phyloP scores from a whole-genome alignment of 805 yeast genomes.

The Candida broadrunensis region DNA sequence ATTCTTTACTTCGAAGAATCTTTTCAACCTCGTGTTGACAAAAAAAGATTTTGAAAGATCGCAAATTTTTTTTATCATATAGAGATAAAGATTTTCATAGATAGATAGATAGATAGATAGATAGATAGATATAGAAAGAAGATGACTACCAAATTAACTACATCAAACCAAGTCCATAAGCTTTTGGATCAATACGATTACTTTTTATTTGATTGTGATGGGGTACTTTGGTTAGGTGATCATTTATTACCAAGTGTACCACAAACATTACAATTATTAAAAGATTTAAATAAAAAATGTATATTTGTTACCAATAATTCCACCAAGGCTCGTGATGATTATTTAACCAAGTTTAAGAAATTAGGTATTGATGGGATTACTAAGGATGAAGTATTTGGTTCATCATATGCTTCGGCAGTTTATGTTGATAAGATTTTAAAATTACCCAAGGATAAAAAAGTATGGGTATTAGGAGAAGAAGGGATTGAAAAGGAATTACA shows the following conservation, averaged over 20 bases:
- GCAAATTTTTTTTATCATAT: too few species aligned
- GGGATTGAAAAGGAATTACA: slow-evolving; percentile 82
- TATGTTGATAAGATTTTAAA: slow-evolving; percentile 75
- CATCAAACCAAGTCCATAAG: slow-evolving; percentile 41
- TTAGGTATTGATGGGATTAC: slow-evolving; percentile 47
- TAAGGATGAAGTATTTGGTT: slow-evolving; percentile 79
- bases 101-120: background rate
- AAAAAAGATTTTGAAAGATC: too few species aligned
- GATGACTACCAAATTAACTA: slow-evolving; percentile 14
- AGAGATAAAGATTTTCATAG: too few species aligned
- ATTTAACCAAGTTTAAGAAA: slow-evolving; percentile 69
- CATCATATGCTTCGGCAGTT: slow-evolving; percentile 88
- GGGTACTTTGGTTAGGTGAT: slow-evolving; percentile 92
- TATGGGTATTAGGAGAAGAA: slow-evolving; percentile 84
- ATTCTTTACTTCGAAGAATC: too few species aligned
- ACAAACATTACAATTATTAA: slow-evolving; percentile 70
- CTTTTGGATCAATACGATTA: slow-evolving; percentile 72
- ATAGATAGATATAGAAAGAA: background rate
- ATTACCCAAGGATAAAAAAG: slow-evolving; percentile 71
- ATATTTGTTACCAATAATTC: slow-evolving; percentile 95
- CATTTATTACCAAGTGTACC: slow-evolving; percentile 72
- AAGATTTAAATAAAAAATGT: slow-evolving; percentile 55
- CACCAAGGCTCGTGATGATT: slow-evolving; percentile 79
- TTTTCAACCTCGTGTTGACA: too few species aligned
- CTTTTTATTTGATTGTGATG: slow-evolving; percentile 95